Conservation (phyloP, 116 monocot genomes). For the Papilionanthe hybrid region DNA sequence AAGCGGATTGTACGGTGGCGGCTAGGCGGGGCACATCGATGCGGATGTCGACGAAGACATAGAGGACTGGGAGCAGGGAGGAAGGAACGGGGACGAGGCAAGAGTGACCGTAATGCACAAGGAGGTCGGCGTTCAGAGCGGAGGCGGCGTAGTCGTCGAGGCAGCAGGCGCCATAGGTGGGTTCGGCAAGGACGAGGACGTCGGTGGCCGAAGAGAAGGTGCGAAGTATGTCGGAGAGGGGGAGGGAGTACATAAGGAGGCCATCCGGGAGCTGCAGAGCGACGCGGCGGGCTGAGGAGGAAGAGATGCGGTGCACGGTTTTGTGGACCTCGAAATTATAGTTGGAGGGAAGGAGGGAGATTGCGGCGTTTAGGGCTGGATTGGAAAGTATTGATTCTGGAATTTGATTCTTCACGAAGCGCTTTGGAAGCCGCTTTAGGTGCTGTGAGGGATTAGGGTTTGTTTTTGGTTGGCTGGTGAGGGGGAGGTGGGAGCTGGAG, state of each 20-base stretch:
- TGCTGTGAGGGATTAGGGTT: constrained; percentile 7
- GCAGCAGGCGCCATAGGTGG: constrained; percentile 86
- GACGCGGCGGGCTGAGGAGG: constrained; percentile 51
- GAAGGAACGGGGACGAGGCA: constrained; percentile 77
- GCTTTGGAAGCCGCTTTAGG: constrained; percentile 46
- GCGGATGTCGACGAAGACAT: constrained; percentile 80
- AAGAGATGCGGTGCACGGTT: constrained; percentile 69
- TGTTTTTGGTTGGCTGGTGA: constrained; percentile 13
- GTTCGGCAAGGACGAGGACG: constrained; percentile 77
- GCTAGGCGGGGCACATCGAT: constrained; percentile 51
- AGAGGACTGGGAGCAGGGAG: constrained; percentile 60
- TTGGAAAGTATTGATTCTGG: constrained; percentile 64
- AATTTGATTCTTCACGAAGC: constrained; percentile 69
- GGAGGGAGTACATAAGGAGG: constrained; percentile 89
- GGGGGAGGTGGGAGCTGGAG: constrained; percentile 1
- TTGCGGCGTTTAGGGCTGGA: constrained; percentile 62
- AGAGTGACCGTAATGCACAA: constrained; percentile 88
- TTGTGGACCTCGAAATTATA: constrained; percentile 99
- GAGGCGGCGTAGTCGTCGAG: constrained; percentile 61
- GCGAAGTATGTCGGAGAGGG: constrained; percentile 75
- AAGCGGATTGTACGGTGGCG: constrained; percentile 31
- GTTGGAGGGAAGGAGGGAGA: constrained; percentile 73
- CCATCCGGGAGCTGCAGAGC: constrained; percentile 97
- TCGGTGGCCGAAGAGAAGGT: constrained; percentile 29
- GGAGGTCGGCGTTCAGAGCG: constrained; percentile 56